Conservation (phyloP, 2,329 filamentous ascomycete species). For the Monosporascus ibericus region DNA sequence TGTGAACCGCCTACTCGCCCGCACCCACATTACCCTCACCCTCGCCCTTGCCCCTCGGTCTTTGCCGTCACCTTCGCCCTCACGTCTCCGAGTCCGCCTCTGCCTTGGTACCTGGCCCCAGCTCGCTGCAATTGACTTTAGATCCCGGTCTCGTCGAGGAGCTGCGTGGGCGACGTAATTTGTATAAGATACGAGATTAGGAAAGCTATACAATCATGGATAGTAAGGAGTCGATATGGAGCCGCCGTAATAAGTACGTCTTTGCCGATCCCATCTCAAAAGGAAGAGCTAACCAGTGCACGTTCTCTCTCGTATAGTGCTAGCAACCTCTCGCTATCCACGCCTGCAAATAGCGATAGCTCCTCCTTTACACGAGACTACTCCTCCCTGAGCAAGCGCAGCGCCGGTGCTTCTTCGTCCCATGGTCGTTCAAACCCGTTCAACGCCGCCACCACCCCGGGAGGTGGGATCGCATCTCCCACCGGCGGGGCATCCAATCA, state of each 20-base stretch:
- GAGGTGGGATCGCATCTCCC: constrained; percentile 65
- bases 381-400: constrained; percentile 52
- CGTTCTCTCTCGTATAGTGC: constrained; percentile 43
- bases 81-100: neutral
- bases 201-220: constrained; percentile 39
- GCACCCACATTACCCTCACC: no score
- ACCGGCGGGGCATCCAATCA: constrained; percentile 65
- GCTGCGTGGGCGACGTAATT: neutral
- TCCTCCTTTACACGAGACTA: constrained; percentile 39
- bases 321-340: constrained; percentile 88
- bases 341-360: constrained; percentile 46
- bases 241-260: constrained; percentile 74
- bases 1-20: no score
- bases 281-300: constrained; percentile 8
- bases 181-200: neutral
- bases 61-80: no score
- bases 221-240: constrained; percentile 57
- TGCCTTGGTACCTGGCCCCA: neutral
- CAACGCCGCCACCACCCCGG: constrained; percentile 65
- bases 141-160: neutral
- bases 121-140: neutral
- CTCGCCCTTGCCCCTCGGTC: no score
- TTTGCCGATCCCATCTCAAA: neutral
- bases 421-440: constrained; percentile 76
- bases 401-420: constrained; percentile 60